Evolutionary conservation across 140 eudicot genomes (phyloP).

Genomic region (Anethum foeniculum): DNA sequence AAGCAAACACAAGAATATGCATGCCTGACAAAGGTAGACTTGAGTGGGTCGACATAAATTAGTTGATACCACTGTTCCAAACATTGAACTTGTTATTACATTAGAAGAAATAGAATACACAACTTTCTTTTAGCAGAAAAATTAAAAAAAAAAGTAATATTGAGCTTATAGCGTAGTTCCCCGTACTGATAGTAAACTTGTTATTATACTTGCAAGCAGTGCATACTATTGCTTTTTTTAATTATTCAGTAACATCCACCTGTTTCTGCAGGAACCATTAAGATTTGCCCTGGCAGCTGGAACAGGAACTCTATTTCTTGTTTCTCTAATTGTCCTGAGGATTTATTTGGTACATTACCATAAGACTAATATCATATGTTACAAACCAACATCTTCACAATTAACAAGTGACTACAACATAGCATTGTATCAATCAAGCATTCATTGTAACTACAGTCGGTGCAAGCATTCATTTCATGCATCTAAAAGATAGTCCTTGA

Average conservation of each 20-base stretch:
- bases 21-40: neutral
- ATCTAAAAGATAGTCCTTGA: neutral
- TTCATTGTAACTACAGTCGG: neutral
- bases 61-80: neutral
- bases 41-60: neutral
- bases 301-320: constrained; percentile 85
- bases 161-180: neutral
- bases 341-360: constrained; percentile 66
- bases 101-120: neutral
- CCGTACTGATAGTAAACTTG: too few species aligned
- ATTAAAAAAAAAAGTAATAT: too few species aligned
- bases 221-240: neutral
- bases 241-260: neutral
- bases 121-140: neutral
- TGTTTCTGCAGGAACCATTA: constrained; percentile 72
- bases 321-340: constrained; percentile 71
- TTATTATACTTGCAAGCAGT: neutral
- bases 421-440: neutral
- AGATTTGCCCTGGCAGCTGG: constrained; percentile 80
- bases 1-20: neutral
- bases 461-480: neutral
- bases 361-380: neutral
- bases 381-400: neutral
- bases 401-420: neutral
- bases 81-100: neutral